These are phyloP conservation scores for Crepidotus variabilis DNA, from an alignment of 768 basidiomycete species.

Conservation along the genomic window DNA sequence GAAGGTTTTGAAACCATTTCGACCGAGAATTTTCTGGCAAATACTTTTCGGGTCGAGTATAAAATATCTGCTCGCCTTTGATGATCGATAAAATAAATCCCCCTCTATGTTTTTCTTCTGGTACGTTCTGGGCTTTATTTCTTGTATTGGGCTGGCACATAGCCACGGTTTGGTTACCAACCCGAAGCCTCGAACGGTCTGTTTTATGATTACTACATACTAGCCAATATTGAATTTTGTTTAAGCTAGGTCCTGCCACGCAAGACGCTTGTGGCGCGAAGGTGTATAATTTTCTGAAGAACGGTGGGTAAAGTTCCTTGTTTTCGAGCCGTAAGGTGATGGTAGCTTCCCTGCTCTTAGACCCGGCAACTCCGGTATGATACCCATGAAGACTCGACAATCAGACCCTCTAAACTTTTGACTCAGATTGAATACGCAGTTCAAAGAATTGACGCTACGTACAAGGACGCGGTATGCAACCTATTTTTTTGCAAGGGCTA, in stretches of 20 bases:
- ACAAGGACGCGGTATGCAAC: slow-evolving; percentile 28
- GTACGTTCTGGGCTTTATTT: not conserved
- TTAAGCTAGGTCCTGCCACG: slow-evolving; percentile 25
- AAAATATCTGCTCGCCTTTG: not conserved
- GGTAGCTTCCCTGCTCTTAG: not conserved
- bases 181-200: not conserved
- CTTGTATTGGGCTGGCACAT: not conserved
- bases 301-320: slow-evolving; percentile 13
- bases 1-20: no score
- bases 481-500: slow-evolving; percentile 31
- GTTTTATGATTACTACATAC: not conserved
- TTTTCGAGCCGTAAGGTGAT: no score
- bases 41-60: no score
- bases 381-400: not conserved
- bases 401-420: not conserved
- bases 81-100: not conserved
- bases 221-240: not conserved
- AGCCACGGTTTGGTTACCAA: not conserved
- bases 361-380: not conserved
- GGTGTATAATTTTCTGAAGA: slow-evolving; percentile 22
- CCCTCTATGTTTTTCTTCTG: not conserved
- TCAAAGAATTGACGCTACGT: slow-evolving; percentile 22
- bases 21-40: no score
- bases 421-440: slow-evolving; percentile 33
- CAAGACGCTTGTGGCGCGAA: slow-evolving; percentile 28